Conservation (phyloP, 2,329 filamentous ascomycete genomes). For the Xylariales sp. region DNA sequence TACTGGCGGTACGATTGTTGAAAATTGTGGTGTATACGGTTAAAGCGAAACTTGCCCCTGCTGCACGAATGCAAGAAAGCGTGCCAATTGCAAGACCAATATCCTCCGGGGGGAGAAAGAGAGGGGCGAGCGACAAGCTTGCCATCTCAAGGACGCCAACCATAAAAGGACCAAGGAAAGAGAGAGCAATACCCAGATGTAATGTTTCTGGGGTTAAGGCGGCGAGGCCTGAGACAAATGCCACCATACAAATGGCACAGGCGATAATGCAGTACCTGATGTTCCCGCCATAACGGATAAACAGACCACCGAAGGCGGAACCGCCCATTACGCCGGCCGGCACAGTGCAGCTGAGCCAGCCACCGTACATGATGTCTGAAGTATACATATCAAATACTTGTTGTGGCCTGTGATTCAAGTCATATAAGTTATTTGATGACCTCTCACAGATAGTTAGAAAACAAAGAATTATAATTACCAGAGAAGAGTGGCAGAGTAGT, state of each 20-base stretch:
- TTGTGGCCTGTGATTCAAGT: no score
- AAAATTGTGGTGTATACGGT: slow-evolving; percentile 35
- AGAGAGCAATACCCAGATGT: slow-evolving; percentile 26
- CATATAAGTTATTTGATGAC: no score
- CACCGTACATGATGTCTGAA: slow-evolving; percentile 27
- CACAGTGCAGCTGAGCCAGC: slow-evolving; percentile 28
- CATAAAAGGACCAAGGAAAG: slow-evolving; percentile 30
- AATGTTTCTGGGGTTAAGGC: slow-evolving; percentile 26
- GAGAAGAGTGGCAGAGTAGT: slow-evolving; percentile 26
- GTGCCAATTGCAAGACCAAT: slow-evolving; percentile 36
- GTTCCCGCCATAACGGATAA: slow-evolving; percentile 29
- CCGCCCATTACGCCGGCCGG: no score
- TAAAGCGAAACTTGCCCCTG: slow-evolving; percentile 30
- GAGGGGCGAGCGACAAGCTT: slow-evolving; percentile 27
- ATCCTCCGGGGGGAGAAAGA: slow-evolving; percentile 32
- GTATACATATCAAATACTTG: slow-evolving; percentile 30
- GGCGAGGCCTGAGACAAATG: slow-evolving; percentile 28
- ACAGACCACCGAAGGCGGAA: slow-evolving; percentile 23
- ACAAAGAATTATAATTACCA: no score
- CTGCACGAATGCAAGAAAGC: slow-evolving; percentile 32
- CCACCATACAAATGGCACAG: slow-evolving; percentile 31
- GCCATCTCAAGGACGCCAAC: slow-evolving; percentile 30
- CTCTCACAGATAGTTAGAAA: no score
- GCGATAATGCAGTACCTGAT: slow-evolving; percentile 31
- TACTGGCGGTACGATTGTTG: slow-evolving; percentile 28